phyloP scores from a whole-genome alignment of 2,329 filamentous ascomycete genomes.

The Aspergillus quadrilineatus region DNA sequence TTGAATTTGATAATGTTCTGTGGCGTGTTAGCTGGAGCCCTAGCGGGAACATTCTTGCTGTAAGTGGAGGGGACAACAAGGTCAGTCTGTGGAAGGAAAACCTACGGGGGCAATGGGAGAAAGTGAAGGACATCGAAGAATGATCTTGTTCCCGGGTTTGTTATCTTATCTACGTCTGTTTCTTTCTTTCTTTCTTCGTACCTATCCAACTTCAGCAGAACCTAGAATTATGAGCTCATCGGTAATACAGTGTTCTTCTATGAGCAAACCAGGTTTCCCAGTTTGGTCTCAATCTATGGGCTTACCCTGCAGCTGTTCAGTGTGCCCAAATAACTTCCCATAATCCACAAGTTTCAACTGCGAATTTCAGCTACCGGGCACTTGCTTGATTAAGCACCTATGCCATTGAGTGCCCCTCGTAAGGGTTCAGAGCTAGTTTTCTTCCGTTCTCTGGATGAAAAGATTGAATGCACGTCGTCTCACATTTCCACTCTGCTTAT shows the following conservation, averaged over 20 bases:
- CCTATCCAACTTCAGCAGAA: slow-evolving; percentile 23
- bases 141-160: slow-evolving; percentile 39
- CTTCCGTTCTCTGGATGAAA: too few species aligned
- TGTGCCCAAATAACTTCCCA: too few species aligned
- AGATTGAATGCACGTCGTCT: too few species aligned
- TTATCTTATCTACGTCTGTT: slow-evolving; percentile 14
- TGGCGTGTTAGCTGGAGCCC: slow-evolving; percentile 99
- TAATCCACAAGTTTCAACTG: too few species aligned
- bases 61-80: slow-evolving; percentile 93
- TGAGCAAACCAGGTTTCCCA: not conserved
- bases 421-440: too few species aligned
- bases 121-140: slow-evolving; percentile 94
- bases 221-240: not conserved
- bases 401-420: too few species aligned
- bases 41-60: slow-evolving; percentile 92
- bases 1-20: slow-evolving; percentile 83
- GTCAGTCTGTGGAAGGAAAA: slow-evolving; percentile 99
- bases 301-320: not conserved
- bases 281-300: not conserved
- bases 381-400: too few species aligned
- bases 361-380: too few species aligned
- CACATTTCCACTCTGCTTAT: too few species aligned
- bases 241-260: not conserved
- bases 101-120: slow-evolving; percentile 92
- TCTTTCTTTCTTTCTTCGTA: not conserved